Conservation (phyloP, 345 rosid genomes). For the Gossypioides kirkii region DNA sequence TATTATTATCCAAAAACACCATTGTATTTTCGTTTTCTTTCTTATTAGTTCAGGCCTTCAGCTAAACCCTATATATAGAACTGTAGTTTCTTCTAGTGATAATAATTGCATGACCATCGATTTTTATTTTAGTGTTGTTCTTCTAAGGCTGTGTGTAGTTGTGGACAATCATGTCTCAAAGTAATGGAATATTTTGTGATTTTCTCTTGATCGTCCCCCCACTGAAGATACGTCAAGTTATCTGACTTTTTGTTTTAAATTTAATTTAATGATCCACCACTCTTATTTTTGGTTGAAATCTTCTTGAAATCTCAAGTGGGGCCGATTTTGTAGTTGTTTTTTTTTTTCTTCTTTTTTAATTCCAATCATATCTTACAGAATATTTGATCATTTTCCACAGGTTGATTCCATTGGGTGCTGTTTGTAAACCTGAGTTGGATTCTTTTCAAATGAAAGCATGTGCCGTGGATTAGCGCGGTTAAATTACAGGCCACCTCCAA, state of each 20-base stretch:
- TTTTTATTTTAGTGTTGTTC: too few relatives aligned
- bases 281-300: neutral
- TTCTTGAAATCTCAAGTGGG: neutral
- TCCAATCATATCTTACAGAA: constrained; percentile 3
- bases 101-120: too few relatives aligned
- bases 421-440: constrained; percentile 25
- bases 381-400: constrained; percentile 6
- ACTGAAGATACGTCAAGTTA: neutral
- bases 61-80: too few relatives aligned
- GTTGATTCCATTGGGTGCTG: constrained; percentile 17
- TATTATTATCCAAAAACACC: too few relatives aligned
- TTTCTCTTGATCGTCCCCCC: neutral
- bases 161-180: neutral
- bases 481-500: constrained; percentile 25
- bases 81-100: too few relatives aligned
- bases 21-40: too few relatives aligned
- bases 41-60: too few relatives aligned
- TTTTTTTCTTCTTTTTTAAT: neutral
- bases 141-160: neutral
- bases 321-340: neutral
- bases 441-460: constrained; percentile 46
- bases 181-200: neutral
- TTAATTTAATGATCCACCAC: neutral
- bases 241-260: neutral
- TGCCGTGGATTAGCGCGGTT: constrained; percentile 47